Evolutionary conservation across 2,329 filamentous ascomycete genomes (phyloP).

Genomic region (Fusarium sp.): DNA sequence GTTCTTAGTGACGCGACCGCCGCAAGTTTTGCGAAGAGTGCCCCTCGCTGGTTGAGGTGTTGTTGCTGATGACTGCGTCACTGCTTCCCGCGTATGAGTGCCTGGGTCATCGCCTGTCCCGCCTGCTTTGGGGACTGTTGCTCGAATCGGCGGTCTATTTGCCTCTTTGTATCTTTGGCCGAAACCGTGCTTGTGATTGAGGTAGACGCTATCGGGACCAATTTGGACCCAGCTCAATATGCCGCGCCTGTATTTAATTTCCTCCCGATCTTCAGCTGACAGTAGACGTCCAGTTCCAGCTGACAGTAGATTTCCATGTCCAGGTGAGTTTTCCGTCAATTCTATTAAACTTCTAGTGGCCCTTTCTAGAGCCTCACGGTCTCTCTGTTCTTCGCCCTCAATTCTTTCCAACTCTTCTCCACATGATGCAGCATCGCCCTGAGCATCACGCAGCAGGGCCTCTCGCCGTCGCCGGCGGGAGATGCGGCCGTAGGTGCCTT

Average conservation of each 20-base stretch:
- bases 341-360: neutral
- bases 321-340: neutral
- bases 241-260: neutral
- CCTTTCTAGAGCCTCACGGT: neutral
- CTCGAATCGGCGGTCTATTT: neutral
- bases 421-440: neutral
- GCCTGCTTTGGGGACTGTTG: neutral
- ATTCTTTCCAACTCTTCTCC: neutral
- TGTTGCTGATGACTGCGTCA: neutral
- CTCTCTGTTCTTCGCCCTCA: neutral
- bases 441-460: neutral
- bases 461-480: neutral
- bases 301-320: neutral
- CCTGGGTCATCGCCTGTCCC: neutral
- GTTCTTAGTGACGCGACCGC: neutral
- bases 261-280: neutral
- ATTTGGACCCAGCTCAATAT: neutral
- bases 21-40: neutral
- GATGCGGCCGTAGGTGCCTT: neutral
- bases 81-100: neutral
- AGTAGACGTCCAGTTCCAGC: neutral
- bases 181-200: neutral
- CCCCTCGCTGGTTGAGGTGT: neutral
- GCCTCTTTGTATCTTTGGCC: accelerated
- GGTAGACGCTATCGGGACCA: neutral